A percentile compares a stretch with the other conserved stretches of the same genome.
Conservation (phyloP, 805 yeast species). For the Candida bentonensis region DNA sequence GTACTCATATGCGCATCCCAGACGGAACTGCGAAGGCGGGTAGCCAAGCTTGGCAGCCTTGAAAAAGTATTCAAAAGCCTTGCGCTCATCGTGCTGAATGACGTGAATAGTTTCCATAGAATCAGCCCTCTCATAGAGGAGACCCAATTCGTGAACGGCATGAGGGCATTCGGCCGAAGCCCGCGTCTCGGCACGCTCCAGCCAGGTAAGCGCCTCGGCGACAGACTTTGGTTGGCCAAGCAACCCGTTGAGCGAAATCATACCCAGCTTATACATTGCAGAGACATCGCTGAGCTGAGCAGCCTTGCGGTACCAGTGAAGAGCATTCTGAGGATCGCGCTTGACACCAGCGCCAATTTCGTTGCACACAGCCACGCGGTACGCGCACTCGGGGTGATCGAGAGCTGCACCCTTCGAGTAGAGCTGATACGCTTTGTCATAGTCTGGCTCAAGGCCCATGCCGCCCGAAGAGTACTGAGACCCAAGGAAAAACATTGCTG, state of each 20-base stretch:
- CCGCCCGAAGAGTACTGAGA: constrained; percentile 40
- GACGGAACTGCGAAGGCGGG: constrained; percentile 51
- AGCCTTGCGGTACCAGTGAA: constrained; percentile 41
- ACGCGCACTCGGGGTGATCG: constrained; percentile 47
- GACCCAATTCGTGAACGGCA: constrained; percentile 44
- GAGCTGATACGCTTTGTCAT: constrained; percentile 43
- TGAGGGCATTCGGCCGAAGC: constrained; percentile 36
- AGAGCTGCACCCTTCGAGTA: constrained; percentile 46
- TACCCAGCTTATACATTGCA: constrained; percentile 64
- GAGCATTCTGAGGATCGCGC: constrained; percentile 31
- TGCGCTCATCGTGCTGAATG: constrained; percentile 17
- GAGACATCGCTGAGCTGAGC: constrained; percentile 48
- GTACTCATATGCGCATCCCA: constrained; percentile 62
- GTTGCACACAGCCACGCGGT: constrained; percentile 55
- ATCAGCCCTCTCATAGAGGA: constrained; percentile 35
- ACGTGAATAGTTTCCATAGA: constrained; percentile 2
- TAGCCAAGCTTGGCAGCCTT: constrained; percentile 40
- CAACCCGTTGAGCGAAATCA: constrained; percentile 40
- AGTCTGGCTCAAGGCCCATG: constrained; percentile 39
- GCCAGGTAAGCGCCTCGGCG: constrained; percentile 35
- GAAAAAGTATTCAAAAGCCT: constrained; percentile 38
- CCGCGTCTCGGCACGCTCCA: constrained; percentile 32
- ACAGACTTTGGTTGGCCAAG: constrained; percentile 27
- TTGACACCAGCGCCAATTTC: constrained; percentile 50
- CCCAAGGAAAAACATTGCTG: constrained; percentile 47